A percentile compares a stretch with the other conserved stretches of the same genome.
phyloP scores from a whole-genome alignment of 306 rosid species.

The Dryas alaskensis region DNA sequence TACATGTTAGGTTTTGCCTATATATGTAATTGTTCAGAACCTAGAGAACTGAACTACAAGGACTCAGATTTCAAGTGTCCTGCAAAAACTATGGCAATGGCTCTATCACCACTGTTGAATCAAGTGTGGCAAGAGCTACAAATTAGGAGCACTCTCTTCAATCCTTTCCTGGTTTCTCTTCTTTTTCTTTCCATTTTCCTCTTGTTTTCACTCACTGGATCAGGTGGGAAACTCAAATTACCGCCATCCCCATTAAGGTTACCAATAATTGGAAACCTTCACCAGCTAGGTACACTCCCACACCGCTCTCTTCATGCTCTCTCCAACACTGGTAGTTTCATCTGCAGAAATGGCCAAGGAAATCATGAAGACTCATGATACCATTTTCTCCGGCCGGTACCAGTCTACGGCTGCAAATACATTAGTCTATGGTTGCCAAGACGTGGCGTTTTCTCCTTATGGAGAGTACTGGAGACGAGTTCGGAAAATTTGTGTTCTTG shows the following conservation, averaged over 20 bases:
- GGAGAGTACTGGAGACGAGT: constrained; percentile 32
- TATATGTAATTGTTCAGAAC: not conserved
- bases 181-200: not conserved
- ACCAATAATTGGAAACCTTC: constrained; percentile 26
- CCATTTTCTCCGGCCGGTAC: not conserved
- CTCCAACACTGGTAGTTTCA: constrained; percentile 12
- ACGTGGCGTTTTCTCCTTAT: constrained; percentile 6
- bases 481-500: constrained; percentile 18
- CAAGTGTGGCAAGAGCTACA: not conserved
- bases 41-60: not conserved
- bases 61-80: not conserved
- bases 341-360: not conserved
- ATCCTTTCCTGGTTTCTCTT: not conserved
- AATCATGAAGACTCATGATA: constrained; percentile 1
- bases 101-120: not conserved
- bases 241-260: constrained; percentile 4
- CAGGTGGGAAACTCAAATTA: not conserved
- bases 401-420: not conserved
- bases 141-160: not conserved
- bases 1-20: not conserved
- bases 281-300: constrained; percentile 22
- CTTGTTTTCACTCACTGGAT: not conserved
- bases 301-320: constrained; percentile 26
- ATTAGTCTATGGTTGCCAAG: constrained; percentile 22
- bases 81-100: not conserved